A percentile compares a stretch with the other conserved stretches of the same genome.
phyloP scores from a whole-genome alignment of 371 early-diverging fungal species.

The Mortierella sp. region DNA sequence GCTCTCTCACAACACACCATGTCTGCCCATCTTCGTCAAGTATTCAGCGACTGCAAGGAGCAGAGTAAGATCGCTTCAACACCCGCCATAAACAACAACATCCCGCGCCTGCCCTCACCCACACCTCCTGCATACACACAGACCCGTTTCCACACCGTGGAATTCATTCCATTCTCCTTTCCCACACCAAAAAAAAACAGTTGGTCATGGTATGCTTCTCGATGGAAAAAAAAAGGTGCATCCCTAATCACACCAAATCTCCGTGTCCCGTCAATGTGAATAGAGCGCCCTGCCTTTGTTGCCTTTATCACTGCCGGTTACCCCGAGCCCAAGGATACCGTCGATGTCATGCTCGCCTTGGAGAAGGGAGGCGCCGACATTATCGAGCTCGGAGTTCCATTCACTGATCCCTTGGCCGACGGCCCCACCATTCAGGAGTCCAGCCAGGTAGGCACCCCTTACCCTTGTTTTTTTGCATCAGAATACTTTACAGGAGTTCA shows the following conservation, averaged over 20 bases:
- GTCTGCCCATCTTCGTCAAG: constrained; percentile 58
- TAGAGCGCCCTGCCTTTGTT: constrained; percentile 92
- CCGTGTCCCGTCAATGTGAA: background rate
- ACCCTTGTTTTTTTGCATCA: background rate
- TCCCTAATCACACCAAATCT: constrained; percentile 3
- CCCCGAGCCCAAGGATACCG: constrained; percentile 83
- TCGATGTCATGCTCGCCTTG: constrained; percentile 86
- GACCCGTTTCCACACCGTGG: background rate
- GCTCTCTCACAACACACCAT: constrained; percentile 22
- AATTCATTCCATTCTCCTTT: background rate
- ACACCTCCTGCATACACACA: background rate
- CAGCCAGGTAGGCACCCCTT: constrained; percentile 71
- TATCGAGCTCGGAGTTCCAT: constrained; percentile 98
- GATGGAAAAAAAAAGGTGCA: background rate
- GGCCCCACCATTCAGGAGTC: constrained; percentile 97
- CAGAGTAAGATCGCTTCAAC: constrained; percentile 42
- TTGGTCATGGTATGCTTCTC: constrained; percentile 5
- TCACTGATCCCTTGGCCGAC: constrained; percentile 98
- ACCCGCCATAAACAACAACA: background rate
- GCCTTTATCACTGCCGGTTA: constrained; percentile 95
- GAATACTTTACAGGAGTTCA: background rate
- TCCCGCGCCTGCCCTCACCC: background rate
- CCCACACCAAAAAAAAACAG: background rate
- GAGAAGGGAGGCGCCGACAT: constrained; percentile 96
- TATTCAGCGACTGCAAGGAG: constrained; percentile 53